Evolutionary conservation across 257 asterid species (phyloP), one percentile per base, ranked within the genome.

Genomic region (Solanum bukasovii): DNA sequence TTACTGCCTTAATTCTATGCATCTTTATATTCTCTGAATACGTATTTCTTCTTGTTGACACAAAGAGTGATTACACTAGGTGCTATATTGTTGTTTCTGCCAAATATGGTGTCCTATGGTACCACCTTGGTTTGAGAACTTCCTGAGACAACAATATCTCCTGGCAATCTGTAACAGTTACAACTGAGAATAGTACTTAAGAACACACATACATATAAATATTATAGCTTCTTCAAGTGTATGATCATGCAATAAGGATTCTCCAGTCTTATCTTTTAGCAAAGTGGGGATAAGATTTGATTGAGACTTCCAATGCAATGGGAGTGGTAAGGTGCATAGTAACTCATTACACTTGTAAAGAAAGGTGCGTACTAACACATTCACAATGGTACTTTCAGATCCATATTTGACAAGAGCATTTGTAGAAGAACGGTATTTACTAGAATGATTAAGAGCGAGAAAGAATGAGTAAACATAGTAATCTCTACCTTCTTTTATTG

Each of bases 1-100:
- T 85, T 74, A 46, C 86, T 34, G 67, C 89, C 84, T 89, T 78
- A 38, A 29, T 49, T 81, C 85, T 82, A 49, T 82, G 70, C 44
- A 31, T 29, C 70, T 82, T 82, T 49, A 49, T 82, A 29, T 49
- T 82, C 44, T 82, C 85, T 49, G 70, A 82, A 20, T 82, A 31
- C 31, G 12, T 82, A 29, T 82, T 81, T 82, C 27, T 49, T 82
- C 70, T 49, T 29, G 70, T 82, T 82, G 86, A 82, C 31, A 49
- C 70, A 16, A 49, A 7, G n/a, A 44, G 44, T 82, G 20, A 13
- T 82, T 46, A 49, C 86, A 49, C 44, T 49, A 49, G 86, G 70
- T 31, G 44, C 44, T 49, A 82, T 49, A 29, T 31, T 82, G 44
- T 82, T 82, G 31, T 82, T 46, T 82, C 67, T 49, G 31, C 86